Conservation (phyloP, 1,284 basidiomycete genomes). For the Xerocomus nothofagi region DNA sequence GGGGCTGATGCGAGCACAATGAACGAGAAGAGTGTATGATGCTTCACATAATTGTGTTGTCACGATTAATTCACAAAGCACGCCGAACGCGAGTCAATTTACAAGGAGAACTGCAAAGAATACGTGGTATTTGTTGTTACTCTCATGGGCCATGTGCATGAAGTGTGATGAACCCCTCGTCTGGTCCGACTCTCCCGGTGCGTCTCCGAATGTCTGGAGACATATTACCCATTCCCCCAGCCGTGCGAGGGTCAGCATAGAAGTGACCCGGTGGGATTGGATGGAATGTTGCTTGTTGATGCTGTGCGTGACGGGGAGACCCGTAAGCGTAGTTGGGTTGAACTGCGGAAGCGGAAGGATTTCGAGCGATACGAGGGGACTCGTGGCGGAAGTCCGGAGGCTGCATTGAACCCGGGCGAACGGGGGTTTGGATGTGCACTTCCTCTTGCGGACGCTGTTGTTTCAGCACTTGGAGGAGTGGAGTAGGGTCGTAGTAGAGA, state of each 20-base stretch:
- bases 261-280: slow-evolving; percentile 37
- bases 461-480: slow-evolving; percentile 43
- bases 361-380: slow-evolving; percentile 32
- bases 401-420: slow-evolving; percentile 32
- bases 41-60: slow-evolving; percentile 2
- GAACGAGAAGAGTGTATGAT: neutral
- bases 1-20: neutral
- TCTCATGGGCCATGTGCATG: slow-evolving; percentile 35
- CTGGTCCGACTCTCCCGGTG: slow-evolving; percentile 31
- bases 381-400: slow-evolving; percentile 37
- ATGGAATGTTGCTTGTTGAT: slow-evolving; percentile 31
- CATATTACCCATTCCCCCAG: slow-evolving; percentile 37
- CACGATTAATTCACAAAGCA: neutral
- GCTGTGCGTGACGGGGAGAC: slow-evolving; percentile 37
- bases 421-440: slow-evolving; percentile 24
- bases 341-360: slow-evolving; percentile 27
- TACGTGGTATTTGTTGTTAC: slow-evolving; percentile 13
- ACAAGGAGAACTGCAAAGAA: neutral
- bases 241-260: slow-evolving; percentile 34
- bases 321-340: slow-evolving; percentile 36
- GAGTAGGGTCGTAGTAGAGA: slow-evolving; percentile 53
- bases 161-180: slow-evolving; percentile 36
- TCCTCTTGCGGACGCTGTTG: slow-evolving; percentile 35
- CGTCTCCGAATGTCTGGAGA: slow-evolving; percentile 41
- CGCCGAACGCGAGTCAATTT: neutral